A percentile compares a stretch with the other conserved stretches of the same genome.
These are phyloP conservation scores for Cynara cardunculus DNA, from an alignment of 129 eudicot genomes.

Conservation along the genomic window DNA sequence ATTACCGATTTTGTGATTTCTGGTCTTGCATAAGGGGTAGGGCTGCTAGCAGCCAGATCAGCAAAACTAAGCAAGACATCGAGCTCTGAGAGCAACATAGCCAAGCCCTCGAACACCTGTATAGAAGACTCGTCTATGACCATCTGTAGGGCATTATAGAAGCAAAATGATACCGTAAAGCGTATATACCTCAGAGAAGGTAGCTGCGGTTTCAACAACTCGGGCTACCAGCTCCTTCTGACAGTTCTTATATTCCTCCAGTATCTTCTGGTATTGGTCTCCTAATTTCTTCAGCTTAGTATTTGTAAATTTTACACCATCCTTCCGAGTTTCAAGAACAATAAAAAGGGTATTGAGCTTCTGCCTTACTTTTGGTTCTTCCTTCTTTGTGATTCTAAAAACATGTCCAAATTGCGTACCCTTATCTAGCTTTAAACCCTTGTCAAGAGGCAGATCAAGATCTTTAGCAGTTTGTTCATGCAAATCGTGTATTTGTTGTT, in stretches of 20 bases:
- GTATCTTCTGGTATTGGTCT: conserved; percentile 71
- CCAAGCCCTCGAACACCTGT: conserved; percentile 85
- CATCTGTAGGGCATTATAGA: background rate
- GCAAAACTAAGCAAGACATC: conserved; percentile 98
- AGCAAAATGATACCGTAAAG: background rate
- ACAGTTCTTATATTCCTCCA: conserved; percentile 84
- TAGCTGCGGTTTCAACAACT: conserved; percentile 71
- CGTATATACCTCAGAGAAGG: conserved; percentile 68
- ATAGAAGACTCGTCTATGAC: conserved; percentile 4
- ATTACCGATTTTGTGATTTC: conserved; percentile 69
- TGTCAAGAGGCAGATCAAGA: conserved; percentile 70
- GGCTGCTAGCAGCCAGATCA: conserved; percentile 87
- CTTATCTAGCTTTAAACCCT: conserved; percentile 76
- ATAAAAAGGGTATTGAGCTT: conserved; percentile 75
- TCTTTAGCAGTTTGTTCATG: conserved; percentile 70
- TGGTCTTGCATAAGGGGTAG: conserved; percentile 86
- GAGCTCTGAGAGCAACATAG: conserved; percentile 69
- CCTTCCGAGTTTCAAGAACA: conserved; percentile 95
- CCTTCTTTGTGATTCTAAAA: conserved; percentile 95
- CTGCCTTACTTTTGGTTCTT: conserved; percentile 93
- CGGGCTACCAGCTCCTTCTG: conserved; percentile 82
- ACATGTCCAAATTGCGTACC: conserved; percentile 97
- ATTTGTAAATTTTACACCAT: conserved; percentile 92
- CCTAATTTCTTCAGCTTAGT: conserved; percentile 83
- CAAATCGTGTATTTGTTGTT: conserved; percentile 63